Evolutionary conservation across 2,329 filamentous ascomycete genomes (phyloP), one percentile per base, ranked within the genome.

Genomic region (Paecilomyces formosus): DNA sequence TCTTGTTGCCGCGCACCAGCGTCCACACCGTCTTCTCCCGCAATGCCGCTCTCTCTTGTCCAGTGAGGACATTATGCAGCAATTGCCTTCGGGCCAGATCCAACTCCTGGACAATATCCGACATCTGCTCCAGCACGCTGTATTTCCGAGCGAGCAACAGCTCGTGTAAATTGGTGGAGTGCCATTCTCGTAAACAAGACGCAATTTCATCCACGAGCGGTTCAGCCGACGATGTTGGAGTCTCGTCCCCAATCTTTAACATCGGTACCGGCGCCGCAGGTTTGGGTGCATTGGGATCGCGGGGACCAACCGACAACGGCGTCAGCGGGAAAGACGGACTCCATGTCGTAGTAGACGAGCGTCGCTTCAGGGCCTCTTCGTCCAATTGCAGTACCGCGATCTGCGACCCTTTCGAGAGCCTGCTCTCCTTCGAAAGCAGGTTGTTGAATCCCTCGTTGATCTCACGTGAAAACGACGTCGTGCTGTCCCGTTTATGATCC

Each of bases 211-310:
- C 94, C 24, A 99, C 92, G 61, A 99, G 76, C 2, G 94, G 94
- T 72, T 99, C 95, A 8, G 89, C 87, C 15, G 85, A 81, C 5
- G 92, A 97, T 0, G 91, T 96, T 1, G 92, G 90, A 1, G 92
- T 96, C 78, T 99, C 94, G 70, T 99, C 94, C 59, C 94, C 94
- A 71, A 99, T 93, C 74, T 97, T 96, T 56, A 99, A 82, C 89
- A 97, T 94, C 3, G 94, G 94, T 8, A 99, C 92, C 0, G 94
- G 94, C 11, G 95, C 95, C 11, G 91, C 85, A 30, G 93, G 94
- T 66, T 90, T 91, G 9, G 72, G 69, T 22, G 66, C 84, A 69
- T 84, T 81, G 1, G 87, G 86, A 66, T 92, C 85, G 62, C 87
- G 84, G 30, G 73, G 71, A 45, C 68, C 57, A 26, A 70, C 62